phyloP scores from a whole-genome alignment of 305 asterid species.

The Caryopteris hybrid region DNA sequence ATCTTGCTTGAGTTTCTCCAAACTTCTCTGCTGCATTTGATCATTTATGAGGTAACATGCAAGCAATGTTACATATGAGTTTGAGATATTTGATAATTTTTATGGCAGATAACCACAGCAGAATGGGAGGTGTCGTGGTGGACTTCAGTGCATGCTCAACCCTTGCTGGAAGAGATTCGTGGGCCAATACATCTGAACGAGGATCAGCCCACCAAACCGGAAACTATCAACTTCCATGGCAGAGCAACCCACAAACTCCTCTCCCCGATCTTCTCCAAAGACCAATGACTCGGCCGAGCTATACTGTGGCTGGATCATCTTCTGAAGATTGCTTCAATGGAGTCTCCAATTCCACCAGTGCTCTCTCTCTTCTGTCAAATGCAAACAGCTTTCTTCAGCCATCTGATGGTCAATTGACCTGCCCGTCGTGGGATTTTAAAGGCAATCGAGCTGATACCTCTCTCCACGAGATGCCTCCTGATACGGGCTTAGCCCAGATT shows the following conservation, averaged over 20 bases:
- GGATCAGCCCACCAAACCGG: conserved; percentile 16
- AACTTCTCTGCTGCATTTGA: too few species aligned
- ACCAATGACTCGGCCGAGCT: conserved; percentile 35
- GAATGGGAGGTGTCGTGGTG: conserved; percentile 54
- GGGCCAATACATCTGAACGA: conserved; percentile 43
- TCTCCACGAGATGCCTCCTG: conserved; percentile 42
- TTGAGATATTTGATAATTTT: not conserved
- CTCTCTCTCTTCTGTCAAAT: conserved; percentile 99
- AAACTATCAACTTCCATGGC: conserved; percentile 49
- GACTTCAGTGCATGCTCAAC: conserved; percentile 55
- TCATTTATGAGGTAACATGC: too few species aligned
- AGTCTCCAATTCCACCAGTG: conserved; percentile 56
- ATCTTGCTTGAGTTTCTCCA: too few species aligned
- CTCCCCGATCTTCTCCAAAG: conserved; percentile 43
- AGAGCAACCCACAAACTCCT: conserved; percentile 41
- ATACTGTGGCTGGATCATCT: conserved; percentile 29
- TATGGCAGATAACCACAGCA: conserved; percentile 43
- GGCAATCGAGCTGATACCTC: conserved; percentile 29
- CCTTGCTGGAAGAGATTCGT: conserved; percentile 38
- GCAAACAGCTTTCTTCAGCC: conserved; percentile 44
- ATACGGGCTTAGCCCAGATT: conserved; percentile 45
- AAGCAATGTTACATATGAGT: too few species aligned
- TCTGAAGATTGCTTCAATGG: conserved; percentile 46
- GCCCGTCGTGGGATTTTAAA: conserved; percentile 50
- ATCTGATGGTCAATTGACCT: conserved; percentile 15